These are phyloP conservation scores for Urochloa ruziziensis DNA, from an alignment of 176 grass and related monocot genomes.

Conservation along the genomic window DNA sequence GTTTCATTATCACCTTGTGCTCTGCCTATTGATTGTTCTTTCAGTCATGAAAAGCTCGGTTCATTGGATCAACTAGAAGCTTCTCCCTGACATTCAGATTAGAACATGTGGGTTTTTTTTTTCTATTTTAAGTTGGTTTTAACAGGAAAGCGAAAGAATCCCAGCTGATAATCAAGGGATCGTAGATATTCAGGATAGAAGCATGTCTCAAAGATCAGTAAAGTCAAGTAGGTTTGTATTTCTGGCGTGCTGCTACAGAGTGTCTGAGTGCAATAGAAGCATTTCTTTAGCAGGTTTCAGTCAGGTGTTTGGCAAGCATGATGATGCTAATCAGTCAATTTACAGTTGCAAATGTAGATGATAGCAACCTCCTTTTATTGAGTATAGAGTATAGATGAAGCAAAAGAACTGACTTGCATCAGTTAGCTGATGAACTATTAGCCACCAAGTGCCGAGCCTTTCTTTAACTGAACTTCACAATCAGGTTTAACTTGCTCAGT, in stretches of 20 bases:
- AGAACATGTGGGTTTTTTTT: not conserved
- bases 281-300: not conserved
- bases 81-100: not conserved
- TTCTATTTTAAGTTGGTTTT: not conserved
- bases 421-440: conserved; percentile 5
- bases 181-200: conserved; percentile 9
- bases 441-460: not conserved
- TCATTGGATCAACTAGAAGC: not conserved
- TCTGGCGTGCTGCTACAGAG: not conserved
- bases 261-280: not conserved
- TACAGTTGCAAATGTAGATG: not conserved
- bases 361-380: not conserved
- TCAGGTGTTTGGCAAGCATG: conserved; percentile 6
- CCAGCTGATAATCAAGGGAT: not conserved
- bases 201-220: not conserved
- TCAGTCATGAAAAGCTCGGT: not conserved
- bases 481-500: not conserved
- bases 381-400: not conserved
- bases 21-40: conserved; percentile 22
- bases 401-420: not conserved
- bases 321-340: not conserved
- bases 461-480: not conserved
- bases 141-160: not conserved
- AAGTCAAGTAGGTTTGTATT: not conserved
- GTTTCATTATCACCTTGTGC: not conserved